Conservation (phyloP, 106 monocot genomes). For the Dendrobium chrysotoxum region DNA sequence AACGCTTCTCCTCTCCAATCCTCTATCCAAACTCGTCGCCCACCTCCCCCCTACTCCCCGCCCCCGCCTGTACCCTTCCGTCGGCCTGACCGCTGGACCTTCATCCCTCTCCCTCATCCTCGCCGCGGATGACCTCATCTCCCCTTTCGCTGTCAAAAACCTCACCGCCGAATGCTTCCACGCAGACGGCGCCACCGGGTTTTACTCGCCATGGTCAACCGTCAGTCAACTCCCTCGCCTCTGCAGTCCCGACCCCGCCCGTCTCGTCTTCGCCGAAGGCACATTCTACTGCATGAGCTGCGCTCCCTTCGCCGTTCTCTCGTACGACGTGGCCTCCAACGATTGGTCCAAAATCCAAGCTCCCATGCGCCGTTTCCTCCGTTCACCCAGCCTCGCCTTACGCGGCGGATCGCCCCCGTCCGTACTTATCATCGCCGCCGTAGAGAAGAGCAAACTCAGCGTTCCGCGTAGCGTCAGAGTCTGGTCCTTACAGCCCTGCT, state of each 20-base stretch:
- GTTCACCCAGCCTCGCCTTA: constrained; percentile 43
- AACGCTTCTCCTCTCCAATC: constrained; percentile 46
- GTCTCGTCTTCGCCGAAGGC: constrained; percentile 44
- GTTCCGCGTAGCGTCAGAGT: constrained; percentile 55
- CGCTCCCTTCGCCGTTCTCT: constrained; percentile 61
- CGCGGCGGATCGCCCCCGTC: constrained; percentile 14
- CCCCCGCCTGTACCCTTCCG: constrained; percentile 59
- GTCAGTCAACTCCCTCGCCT: constrained; percentile 53
- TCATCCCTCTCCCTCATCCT: constrained; percentile 51
- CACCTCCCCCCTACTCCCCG: constrained; percentile 35
- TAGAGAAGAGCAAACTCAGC: constrained; percentile 67
- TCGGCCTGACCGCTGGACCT: constrained; percentile 44
- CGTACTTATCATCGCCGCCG: constrained; percentile 46
- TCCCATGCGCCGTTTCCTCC: constrained; percentile 86
- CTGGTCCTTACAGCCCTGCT: constrained; percentile 45
- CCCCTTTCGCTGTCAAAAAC: constrained; percentile 94
- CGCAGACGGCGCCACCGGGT: constrained; percentile 46
- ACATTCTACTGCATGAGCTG: constrained; percentile 85
- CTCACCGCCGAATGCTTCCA: constrained; percentile 68
- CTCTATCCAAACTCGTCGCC: constrained; percentile 33
- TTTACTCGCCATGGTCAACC: constrained; percentile 59
- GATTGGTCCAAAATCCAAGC: constrained; percentile 73
- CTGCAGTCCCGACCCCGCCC: constrained; percentile 58
- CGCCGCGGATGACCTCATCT: constrained; percentile 88
- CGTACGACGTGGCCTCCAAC: constrained; percentile 40